Evolutionary conservation across 495 filamentous ascomycete genomes (phyloP), one percentile per base, ranked within the genome.

Genomic region (Friedmanniomyces simplex): DNA sequence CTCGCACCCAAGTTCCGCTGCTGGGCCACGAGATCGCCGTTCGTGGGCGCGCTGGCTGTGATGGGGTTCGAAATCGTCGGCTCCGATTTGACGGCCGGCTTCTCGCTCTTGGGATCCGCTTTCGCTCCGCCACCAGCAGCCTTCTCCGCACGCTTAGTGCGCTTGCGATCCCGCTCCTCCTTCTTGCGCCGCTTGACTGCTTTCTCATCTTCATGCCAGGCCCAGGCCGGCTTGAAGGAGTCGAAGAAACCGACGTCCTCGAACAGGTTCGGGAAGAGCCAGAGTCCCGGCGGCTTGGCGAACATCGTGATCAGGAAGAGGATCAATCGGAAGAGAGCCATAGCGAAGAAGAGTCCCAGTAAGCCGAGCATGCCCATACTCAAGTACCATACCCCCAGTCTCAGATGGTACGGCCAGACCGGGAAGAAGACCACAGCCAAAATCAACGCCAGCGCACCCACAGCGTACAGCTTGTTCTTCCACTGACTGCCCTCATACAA

Each of bases 171-270:
- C 43, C 60, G 24, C 57, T 66, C 61, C 5, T 51, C 63, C 48
- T 66, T 66, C 57, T 63, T 66, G 24, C 61, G 46, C 52, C 46
- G 48, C 55, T 66, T 66, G 16, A 60, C 43, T n/a, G 57, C 58
- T 52, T 66, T 63, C 41, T 61, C 61, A 45, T 66, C 93, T 84
- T 97, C 89, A 71, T 97, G 93, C 94, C 94, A 99, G 50, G 87
- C 94, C 91, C 94, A 97, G 34, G 93, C 69, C 25, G 94, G 94
- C 72, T 86, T 86, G 77, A 99, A 99, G 71, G 87, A 94, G 60
- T 99, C 94, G 66, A 97, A 85, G 72, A 99, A 96, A 8, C 91
- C 93, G 45, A 99, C 94, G 68, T 99, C 94, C 71, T 97, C 94
- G 73, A 96, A 99, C 21, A 99, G 70, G 68, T 99, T 99, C 46